Conservation (phyloP, 352 stramenopile genomes). For the Globisporangium okanoganense region DNA sequence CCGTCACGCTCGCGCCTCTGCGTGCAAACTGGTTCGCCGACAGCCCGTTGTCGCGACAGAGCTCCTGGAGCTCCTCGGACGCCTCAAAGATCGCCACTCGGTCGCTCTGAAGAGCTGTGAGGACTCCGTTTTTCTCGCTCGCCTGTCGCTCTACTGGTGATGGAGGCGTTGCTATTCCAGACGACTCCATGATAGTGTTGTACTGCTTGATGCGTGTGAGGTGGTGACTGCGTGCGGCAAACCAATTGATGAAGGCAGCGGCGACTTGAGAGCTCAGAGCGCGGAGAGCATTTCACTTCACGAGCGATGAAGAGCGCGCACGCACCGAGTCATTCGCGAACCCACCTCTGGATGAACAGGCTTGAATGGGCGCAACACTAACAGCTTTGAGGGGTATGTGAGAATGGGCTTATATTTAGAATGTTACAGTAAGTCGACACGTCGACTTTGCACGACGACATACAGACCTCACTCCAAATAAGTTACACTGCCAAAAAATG, state of each 20-base stretch:
- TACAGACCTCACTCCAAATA: no score
- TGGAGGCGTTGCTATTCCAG: not conserved
- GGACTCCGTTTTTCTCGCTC: not conserved
- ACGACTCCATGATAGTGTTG: not conserved
- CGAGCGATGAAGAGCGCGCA: not conserved
- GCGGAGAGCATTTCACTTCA: not conserved
- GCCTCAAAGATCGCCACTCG: conserved; percentile 35
- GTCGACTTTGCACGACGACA: no score
- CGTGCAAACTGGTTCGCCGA: conserved; percentile 49
- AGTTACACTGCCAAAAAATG: no score
- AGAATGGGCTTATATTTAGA: no score
- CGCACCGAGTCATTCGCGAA: not conserved
- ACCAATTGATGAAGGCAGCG: not conserved
- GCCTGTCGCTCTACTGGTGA: not conserved
- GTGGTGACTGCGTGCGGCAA: not conserved
- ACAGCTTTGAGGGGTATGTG: no score
- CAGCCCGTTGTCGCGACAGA: conserved; percentile 69
- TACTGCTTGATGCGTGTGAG: not conserved
- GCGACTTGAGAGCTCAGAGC: conserved; percentile 1
- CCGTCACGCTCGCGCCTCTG: conserved; percentile 28
- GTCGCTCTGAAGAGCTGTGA: conserved; percentile 28
- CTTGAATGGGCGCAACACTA: no score
- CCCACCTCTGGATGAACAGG: not conserved
- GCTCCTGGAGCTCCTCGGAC: conserved; percentile 47
- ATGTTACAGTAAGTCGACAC: no score